These are phyloP conservation scores for Abelmoschus esculentus DNA, from an alignment of 345 rosid species.

Conservation along the genomic window DNA sequence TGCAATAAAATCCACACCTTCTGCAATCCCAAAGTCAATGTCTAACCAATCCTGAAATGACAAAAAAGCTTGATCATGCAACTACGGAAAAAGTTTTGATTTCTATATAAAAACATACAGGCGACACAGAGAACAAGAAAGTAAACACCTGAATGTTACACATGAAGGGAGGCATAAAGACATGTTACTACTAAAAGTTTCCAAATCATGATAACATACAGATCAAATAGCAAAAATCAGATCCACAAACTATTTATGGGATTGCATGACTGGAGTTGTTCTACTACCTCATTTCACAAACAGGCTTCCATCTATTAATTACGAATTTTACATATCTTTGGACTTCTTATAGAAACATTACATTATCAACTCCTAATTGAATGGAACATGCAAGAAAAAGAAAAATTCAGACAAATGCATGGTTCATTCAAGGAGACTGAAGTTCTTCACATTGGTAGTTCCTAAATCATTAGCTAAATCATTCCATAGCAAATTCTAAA, in stretches of 20 bases:
- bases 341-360: not conserved
- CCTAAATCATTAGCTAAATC: not conserved
- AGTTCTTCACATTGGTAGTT: not conserved
- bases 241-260: not conserved
- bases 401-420: not conserved
- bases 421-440: not conserved
- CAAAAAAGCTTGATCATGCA: slow-evolving; percentile 16
- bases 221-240: not conserved
- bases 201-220: not conserved
- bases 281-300: not conserved
- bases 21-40: slow-evolving; percentile 96
- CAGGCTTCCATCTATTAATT: not conserved
- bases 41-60: slow-evolving; percentile 91
- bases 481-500: not conserved
- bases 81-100: not conserved
- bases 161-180: not conserved
- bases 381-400: not conserved
- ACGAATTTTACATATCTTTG: not conserved
- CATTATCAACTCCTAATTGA: not conserved
- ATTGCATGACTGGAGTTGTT: not conserved
- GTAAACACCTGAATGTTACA: not conserved
- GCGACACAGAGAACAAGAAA: not conserved
- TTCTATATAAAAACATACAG: slow-evolving; percentile 2
- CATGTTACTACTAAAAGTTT: not conserved
- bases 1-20: slow-evolving; percentile 95